phyloP scores from a whole-genome alignment of 2,329 filamentous ascomycete genomes.

The Colletotrichum somersetense region DNA sequence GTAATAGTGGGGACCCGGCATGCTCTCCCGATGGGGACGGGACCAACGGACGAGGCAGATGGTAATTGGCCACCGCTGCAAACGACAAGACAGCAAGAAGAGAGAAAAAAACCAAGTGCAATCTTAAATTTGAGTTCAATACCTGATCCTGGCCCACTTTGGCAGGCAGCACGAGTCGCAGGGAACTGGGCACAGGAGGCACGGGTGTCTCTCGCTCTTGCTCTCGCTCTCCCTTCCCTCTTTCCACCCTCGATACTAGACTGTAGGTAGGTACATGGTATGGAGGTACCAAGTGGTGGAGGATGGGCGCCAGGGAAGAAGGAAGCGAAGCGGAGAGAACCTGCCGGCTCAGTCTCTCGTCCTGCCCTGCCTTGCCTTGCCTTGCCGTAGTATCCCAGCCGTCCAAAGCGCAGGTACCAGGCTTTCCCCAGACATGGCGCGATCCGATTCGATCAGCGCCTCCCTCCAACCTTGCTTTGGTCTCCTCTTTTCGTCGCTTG shows the following conservation, averaged over 20 bases:
- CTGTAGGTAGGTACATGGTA: too few species aligned
- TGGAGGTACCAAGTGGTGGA: not conserved
- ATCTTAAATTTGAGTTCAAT: constrained; percentile 38
- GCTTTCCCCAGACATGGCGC: constrained; percentile 40
- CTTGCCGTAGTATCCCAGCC: too few species aligned
- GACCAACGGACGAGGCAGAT: constrained; percentile 13
- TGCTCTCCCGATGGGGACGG: constrained; percentile 26
- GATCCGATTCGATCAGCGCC: constrained; percentile 39
- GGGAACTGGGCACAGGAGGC: constrained; percentile 1
- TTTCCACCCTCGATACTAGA: not conserved
- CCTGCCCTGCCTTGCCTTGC: not conserved
- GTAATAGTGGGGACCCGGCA: constrained; percentile 31
- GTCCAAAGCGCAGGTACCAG: constrained; percentile 26
- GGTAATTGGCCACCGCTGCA: constrained; percentile 10
- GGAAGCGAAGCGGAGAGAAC: constrained; percentile 6
- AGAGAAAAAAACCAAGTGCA: constrained; percentile 16
- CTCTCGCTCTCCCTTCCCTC: constrained; percentile 24
- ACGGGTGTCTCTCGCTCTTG: constrained; percentile 7
- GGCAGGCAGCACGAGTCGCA: constrained; percentile 31
- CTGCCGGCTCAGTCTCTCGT: not conserved
- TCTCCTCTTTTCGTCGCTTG: constrained; percentile 30
- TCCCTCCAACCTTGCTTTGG: constrained; percentile 6
- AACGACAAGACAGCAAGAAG: constrained; percentile 1
- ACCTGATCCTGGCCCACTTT: constrained; percentile 30
- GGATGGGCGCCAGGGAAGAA: constrained; percentile 5